These are phyloP conservation scores for Aspergillus aculeatinus DNA, from an alignment of 2,329 filamentous ascomycete genomes.

Conservation along the genomic window DNA sequence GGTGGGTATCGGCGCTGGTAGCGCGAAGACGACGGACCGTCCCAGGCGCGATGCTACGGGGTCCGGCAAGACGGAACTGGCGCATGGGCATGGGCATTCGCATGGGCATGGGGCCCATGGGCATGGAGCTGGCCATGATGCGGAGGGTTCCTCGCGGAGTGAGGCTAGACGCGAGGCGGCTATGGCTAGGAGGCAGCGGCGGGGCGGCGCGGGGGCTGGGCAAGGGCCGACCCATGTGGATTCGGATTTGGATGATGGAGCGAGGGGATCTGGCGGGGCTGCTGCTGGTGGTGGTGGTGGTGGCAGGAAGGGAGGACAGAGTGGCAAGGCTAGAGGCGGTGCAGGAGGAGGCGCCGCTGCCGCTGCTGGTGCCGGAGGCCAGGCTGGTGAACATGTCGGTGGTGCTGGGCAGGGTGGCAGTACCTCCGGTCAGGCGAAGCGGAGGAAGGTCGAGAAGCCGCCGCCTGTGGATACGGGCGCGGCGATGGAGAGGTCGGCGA, in stretches of 20 bases:
- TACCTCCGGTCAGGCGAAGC: constrained; percentile 61
- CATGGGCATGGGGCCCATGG: neutral
- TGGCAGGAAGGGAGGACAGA: neutral
- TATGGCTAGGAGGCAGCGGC: constrained; percentile 71
- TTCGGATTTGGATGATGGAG: constrained; percentile 72
- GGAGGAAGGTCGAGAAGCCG: constrained; percentile 76
- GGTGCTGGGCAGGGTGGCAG: constrained; percentile 48
- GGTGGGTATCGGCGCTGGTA: constrained; percentile 41
- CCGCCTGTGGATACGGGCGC: constrained; percentile 34
- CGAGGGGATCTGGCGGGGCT: constrained; percentile 51
- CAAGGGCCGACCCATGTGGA: constrained; percentile 71
- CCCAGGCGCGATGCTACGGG: constrained; percentile 76
- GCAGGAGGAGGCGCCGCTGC: constrained; percentile 1
- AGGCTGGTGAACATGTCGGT: constrained; percentile 13
- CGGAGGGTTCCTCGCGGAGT: constrained; percentile 79
- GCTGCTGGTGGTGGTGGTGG: constrained; percentile 16
- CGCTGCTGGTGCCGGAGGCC: constrained; percentile 21
- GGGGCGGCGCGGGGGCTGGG: constrained; percentile 72
- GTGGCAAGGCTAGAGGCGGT: neutral
- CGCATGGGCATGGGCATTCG: constrained; percentile 53
- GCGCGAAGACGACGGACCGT: constrained; percentile 62
- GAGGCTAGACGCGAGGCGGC: constrained; percentile 82
- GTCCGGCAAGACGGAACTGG: constrained; percentile 58
- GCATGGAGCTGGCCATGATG: constrained; percentile 60
- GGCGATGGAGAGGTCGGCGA: constrained; percentile 44